Base-by-base conservation (phyloP, 306 rosid species). In the Hippophae tibetana region DNA sequence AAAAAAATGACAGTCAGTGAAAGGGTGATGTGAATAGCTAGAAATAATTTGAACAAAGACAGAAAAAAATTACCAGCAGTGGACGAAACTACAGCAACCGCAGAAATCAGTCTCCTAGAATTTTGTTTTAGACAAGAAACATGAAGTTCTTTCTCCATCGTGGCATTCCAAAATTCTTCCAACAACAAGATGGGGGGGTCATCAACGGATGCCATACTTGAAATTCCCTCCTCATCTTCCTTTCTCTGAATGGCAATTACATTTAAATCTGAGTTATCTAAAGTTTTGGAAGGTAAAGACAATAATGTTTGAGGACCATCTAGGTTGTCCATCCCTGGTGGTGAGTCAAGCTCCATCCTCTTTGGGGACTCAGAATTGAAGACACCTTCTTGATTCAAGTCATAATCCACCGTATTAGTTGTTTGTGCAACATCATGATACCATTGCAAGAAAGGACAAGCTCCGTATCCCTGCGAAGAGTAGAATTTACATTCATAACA, bases 391-490 rank as follows among this genome's bases (percentile, higher is more conserved):
- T 38, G 49, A 5, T 42, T 13, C 42, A 41, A 40, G 48, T 4
- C 70, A 42, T 43, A 42, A 6, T 10, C 31, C 14, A 6, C 43
- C 10, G 62, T 23, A 1, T 43, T 9, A 9, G 43, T 41, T 7
- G 18, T 10, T 11, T 58, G 42, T 42, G 5, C 25, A 54, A 38
- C 9, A 42, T 27, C 64, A 10, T 50, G 31, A 14, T 40, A 56
- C 40, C 51, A 38, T 27, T 3, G 41, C 10, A 25, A 18, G 52
- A 70, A 70, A 49, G 3, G 27, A 58, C 74, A 70, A n/a, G 74
- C 74, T 52, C 74, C 74, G 2, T 50, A 64, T 42, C 74, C 74
- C 74, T 70, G 51, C 5, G 38, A 2, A 31, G 3, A 31, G 38
- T 31, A 31, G 38, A 31, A 31, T 31, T 31, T 31, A 31, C 38